Evolutionary conservation across 106 monocot genomes (phyloP), one percentile per base, ranked within the genome.

Genomic region (Apostasia shenzhenica): DNA sequence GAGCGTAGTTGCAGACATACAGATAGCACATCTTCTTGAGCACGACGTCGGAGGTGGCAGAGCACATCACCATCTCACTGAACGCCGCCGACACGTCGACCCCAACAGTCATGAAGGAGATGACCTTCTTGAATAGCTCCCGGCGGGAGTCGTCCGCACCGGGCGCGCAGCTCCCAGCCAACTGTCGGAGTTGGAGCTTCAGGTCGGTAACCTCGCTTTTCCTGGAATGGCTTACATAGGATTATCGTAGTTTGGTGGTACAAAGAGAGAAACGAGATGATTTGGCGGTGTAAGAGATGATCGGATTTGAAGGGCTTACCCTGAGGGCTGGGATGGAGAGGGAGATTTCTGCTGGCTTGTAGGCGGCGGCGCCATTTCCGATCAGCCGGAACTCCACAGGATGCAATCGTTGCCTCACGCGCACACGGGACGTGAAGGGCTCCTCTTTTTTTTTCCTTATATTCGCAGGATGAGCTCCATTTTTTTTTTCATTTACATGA

Each of bases 11-110:
- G 45, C 85, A 89, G 42, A 99, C 99, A 69, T 99, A 99, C 70
- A 99, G 90, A 70, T 99, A 99, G 87, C 99, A 99, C 99, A 99
- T 99, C 87, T 99, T 99, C 75, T 99, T 99, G 13, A 92, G 76
- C 53, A 99, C 99, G 43, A 93, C 76, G 79, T 99, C 99, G 61
- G 99, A 87, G 12, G 99, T 99, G 66, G 99, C 92, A 45, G 93
- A 93, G 79, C 99, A 99, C 93, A 99, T 92, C 63, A 99, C 99
- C 99, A 99, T 99, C 87, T 99, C 97, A 67, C 87, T 85, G 90
- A 99, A 99, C 66, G 83, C 87, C 8, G 99, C 54, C 41, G 99
- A 99, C 5, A 90, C 99, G 72, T 99, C 99, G 75, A 99, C 85
- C 44, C 99, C 99, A 47, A 93, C 78, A 2, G 99, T 99, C 99